Percentiles rank a stretch among this genome's conserved stretches.
These are phyloP conservation scores for Heracleum sosnowskyi DNA, from an alignment of 129 eudicot species.

Conservation along the genomic window DNA sequence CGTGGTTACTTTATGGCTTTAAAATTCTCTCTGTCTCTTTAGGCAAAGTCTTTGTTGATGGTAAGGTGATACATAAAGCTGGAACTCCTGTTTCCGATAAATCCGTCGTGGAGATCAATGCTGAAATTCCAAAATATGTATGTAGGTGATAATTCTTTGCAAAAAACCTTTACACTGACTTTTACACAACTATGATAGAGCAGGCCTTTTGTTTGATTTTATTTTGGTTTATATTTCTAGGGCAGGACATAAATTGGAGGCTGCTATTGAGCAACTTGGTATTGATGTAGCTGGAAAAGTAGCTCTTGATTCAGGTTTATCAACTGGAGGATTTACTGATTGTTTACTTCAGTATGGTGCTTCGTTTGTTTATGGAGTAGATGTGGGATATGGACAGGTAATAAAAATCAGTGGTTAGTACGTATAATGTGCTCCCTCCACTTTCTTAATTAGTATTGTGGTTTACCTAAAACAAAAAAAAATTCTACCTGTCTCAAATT, in stretches of 20 bases:
- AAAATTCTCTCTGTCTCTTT: not conserved
- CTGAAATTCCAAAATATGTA: slow-evolving; percentile 97
- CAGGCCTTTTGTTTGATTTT: slow-evolving; percentile 18
- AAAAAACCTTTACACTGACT: slow-evolving; percentile 7
- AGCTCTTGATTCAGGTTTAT: slow-evolving; percentile 94
- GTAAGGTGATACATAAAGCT: slow-evolving; percentile 70
- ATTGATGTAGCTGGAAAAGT: slow-evolving; percentile 82
- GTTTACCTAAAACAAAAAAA: not conserved
- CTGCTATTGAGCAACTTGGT: slow-evolving; percentile 84
- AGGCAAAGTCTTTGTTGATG: slow-evolving; percentile 90
- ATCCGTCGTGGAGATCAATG: slow-evolving; percentile 75
- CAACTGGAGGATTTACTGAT: slow-evolving; percentile 98
- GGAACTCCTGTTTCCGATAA: slow-evolving; percentile 86
- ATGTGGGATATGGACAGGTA: slow-evolving; percentile 99
- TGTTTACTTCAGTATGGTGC: slow-evolving; percentile 97
- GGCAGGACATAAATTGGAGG: slow-evolving; percentile 96
- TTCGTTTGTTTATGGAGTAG: slow-evolving; percentile 90
- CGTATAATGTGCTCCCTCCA: not conserved
- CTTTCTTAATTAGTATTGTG: not conserved
- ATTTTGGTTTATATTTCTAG: slow-evolving; percentile 29
- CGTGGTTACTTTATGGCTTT: not conserved
- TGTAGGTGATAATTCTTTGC: slow-evolving; percentile 90
- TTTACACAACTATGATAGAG: not conserved
- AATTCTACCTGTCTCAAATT: not conserved
- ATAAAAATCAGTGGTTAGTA: not conserved